These are phyloP conservation scores for Penicillium polonicum DNA, from an alignment of 2,329 filamentous ascomycete genomes.

Conservation along the genomic window DNA sequence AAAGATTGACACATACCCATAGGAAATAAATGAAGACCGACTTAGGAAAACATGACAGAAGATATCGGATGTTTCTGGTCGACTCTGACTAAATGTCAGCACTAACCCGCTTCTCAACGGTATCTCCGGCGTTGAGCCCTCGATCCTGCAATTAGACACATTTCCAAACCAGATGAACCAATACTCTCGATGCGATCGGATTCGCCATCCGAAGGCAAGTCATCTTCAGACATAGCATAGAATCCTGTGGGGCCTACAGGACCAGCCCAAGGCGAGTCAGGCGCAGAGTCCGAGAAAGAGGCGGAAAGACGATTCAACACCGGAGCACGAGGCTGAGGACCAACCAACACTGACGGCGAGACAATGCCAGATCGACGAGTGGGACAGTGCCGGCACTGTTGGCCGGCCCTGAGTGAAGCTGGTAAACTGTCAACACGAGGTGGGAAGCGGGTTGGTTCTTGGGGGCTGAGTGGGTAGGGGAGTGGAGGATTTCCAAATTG, in stretches of 20 bases:
- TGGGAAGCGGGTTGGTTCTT: background rate
- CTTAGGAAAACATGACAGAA: background rate
- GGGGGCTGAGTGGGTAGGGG: background rate
- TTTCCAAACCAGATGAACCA: background rate
- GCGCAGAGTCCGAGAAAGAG: background rate
- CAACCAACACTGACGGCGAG: background rate
- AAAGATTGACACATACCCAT: no score
- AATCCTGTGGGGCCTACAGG: background rate
- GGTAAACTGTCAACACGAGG: background rate
- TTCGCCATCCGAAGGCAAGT: background rate
- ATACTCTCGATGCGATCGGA: background rate
- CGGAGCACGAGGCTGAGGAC: background rate
- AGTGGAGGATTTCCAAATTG: background rate
- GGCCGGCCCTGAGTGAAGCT: background rate
- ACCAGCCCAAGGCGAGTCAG: background rate
- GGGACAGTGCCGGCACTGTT: background rate
- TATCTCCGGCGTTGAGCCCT: background rate
- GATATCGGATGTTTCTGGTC: no score
- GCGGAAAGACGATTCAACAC: background rate
- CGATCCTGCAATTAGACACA: background rate
- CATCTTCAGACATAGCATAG: background rate
- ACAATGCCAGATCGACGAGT: background rate
- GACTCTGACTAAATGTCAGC: background rate
- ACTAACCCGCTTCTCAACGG: background rate
- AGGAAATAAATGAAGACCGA: background rate